phyloP scores from a whole-genome alignment of 352 stramenopile species.

The Albugo candida region DNA sequence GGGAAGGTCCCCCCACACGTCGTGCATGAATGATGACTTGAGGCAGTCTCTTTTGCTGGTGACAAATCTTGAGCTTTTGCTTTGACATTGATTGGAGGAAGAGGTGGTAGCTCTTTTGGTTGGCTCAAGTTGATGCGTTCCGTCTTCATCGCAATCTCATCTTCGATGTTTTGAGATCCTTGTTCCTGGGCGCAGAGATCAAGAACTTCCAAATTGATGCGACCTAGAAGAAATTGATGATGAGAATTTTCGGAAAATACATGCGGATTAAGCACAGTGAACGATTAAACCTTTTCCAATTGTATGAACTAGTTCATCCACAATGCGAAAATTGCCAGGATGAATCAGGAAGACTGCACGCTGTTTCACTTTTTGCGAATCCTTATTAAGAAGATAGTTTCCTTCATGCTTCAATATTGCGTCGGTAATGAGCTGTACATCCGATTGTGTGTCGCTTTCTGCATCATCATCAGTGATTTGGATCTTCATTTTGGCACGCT shows the following conservation, averaged over 20 bases:
- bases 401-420: slow-evolving; percentile 1
- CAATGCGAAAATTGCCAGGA: slow-evolving; percentile 49
- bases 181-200: slow-evolving; percentile 84
- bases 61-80: neutral
- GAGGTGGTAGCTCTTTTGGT: neutral
- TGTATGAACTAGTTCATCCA: slow-evolving; percentile 49
- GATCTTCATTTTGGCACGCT: slow-evolving; percentile 94
- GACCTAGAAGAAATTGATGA: slow-evolving; percentile 6
- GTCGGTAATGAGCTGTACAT: neutral
- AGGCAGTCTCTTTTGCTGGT: slow-evolving; percentile 2
- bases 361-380: slow-evolving; percentile 31
- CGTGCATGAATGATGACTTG: slow-evolving; percentile 62
- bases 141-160: slow-evolving; percentile 79
- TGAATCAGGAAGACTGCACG: slow-evolving; percentile 56
- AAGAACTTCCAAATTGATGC: slow-evolving; percentile 76
- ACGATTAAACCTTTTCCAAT: slow-evolving; percentile 15
- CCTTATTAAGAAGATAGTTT: slow-evolving; percentile 33
- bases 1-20: slow-evolving; percentile 86
- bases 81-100: neutral
- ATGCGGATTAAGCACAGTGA: neutral
- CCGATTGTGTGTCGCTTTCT: neutral
- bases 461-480: slow-evolving; percentile 39
- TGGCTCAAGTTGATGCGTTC: slow-evolving; percentile 20
- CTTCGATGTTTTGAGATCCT: slow-evolving; percentile 79
- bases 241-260: neutral